These are phyloP conservation scores for Debaryomycetaceae sp. DNA, from an alignment of 1,139 yeast species.

Conservation along the genomic window DNA sequence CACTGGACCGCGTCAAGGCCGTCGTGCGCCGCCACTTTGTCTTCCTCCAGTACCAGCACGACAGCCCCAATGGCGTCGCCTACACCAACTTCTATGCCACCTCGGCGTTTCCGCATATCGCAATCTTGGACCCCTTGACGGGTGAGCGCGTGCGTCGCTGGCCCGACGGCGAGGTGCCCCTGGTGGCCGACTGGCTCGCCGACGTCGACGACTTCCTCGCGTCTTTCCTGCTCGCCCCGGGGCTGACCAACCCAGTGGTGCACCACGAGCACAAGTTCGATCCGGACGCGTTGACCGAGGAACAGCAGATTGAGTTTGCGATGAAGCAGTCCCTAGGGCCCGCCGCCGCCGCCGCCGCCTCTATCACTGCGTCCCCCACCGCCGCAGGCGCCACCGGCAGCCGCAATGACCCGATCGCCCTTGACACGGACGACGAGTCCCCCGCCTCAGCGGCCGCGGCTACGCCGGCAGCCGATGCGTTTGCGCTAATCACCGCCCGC, in stretches of 20 bases:
- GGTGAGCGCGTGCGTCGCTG: conserved; percentile 83
- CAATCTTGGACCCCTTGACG: conserved; percentile 90
- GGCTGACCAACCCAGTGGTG: conserved; percentile 65
- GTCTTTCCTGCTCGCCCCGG: conserved; percentile 63
- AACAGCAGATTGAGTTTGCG: conserved; percentile 79
- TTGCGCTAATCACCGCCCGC: conserved; percentile 43
- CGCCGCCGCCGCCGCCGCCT: conserved; percentile 12
- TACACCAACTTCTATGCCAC: conserved; percentile 69
- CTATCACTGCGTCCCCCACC: conserved; percentile 28
- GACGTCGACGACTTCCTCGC: conserved; percentile 58
- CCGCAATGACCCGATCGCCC: conserved; percentile 26
- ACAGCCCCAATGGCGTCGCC: conserved; percentile 67
- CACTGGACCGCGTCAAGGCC: conserved; percentile 60
- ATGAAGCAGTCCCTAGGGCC: conserved; percentile 57
- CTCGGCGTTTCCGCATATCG: conserved; percentile 75
- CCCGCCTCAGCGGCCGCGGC: conserved; percentile 11
- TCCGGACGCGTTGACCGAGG: conserved; percentile 68
- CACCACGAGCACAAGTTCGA: conserved; percentile 51
- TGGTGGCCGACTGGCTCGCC: conserved; percentile 51
- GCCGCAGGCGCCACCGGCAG: conserved; percentile 14
- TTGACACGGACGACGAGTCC: conserved; percentile 15
- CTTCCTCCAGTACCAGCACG: conserved; percentile 76
- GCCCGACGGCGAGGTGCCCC: conserved; percentile 58
- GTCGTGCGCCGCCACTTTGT: conserved; percentile 65
- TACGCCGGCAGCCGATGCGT: conserved; percentile 15